Evolutionary conservation across 2,329 filamentous ascomycete genomes (phyloP).

Genomic region (Bipolaris cookei): DNA sequence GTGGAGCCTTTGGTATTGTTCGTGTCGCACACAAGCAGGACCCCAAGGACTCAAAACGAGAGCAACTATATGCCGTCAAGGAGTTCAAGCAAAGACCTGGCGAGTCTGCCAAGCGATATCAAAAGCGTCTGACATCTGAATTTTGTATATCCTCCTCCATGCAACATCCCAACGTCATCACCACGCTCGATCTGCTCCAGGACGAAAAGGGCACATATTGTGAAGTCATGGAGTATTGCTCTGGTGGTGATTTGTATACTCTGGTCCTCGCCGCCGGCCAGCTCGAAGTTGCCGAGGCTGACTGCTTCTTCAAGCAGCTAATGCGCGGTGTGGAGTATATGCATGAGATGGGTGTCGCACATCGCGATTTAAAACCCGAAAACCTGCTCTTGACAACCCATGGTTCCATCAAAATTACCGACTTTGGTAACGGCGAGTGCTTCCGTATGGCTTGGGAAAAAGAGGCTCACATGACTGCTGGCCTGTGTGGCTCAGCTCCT

Average conservation of each 20-base stretch:
- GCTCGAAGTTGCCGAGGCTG: slow-evolving; percentile 88
- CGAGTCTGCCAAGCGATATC: slow-evolving; percentile 96
- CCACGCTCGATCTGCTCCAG: slow-evolving; percentile 92
- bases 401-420: slow-evolving; percentile 94
- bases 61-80: slow-evolving; percentile 96
- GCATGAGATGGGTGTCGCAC: slow-evolving; percentile 98
- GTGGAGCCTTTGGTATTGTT: slow-evolving; percentile 96
- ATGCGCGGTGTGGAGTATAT: slow-evolving; percentile 99
- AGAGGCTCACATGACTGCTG: slow-evolving; percentile 96
- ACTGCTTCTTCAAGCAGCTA: slow-evolving; percentile 98
- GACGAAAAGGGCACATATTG: slow-evolving; percentile 98
- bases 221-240: slow-evolving; percentile 99
- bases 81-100: slow-evolving; percentile 94
- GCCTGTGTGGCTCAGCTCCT: slow-evolving; percentile 92
- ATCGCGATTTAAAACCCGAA: slow-evolving; percentile 95
- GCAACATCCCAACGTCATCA: slow-evolving; percentile 96
- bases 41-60: slow-evolving; percentile 74
- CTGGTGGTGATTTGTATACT: slow-evolving; percentile 93
- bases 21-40: slow-evolving; percentile 96
- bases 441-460: slow-evolving; percentile 99
- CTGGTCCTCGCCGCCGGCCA: slow-evolving; percentile 89
- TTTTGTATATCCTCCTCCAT: slow-evolving; percentile 98
- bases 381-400: slow-evolving; percentile 93
- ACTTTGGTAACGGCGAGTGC: slow-evolving; percentile 98
- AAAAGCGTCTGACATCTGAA: slow-evolving; percentile 94